Evolutionary conservation across 192 early-diverging fungal species (phyloP).

Genomic region (Gonapodya sp.): DNA sequence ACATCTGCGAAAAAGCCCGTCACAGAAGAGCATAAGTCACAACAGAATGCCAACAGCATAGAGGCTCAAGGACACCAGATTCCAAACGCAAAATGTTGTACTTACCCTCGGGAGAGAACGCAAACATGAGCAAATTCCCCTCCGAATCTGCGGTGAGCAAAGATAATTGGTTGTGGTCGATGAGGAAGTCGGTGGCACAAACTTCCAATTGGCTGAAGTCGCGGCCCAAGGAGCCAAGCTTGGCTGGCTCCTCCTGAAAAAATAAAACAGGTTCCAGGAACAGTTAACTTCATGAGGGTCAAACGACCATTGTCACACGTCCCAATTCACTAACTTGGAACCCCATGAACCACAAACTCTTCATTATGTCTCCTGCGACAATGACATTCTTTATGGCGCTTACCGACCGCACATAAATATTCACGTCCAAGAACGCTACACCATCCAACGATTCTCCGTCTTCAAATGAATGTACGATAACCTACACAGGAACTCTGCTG

Average conservation of each 20-base stretch:
- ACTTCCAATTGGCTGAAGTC: constrained; percentile 75
- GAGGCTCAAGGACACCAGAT: too few relatives aligned
- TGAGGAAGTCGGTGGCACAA: constrained; percentile 61
- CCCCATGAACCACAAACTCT: constrained; percentile 80
- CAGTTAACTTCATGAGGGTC: constrained; percentile 13
- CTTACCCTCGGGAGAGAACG: constrained; percentile 81
- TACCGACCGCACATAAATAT: constrained; percentile 76
- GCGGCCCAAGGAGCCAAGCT: constrained; percentile 76
- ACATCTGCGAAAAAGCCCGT: constrained; percentile 63
- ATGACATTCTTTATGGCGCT: constrained; percentile 79
- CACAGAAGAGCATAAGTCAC: too few relatives aligned
- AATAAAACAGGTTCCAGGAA: constrained; percentile 5
- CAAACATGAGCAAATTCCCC: constrained; percentile 69
- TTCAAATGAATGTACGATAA: constrained; percentile 78
- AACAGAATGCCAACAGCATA: too few relatives aligned
- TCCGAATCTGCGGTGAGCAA: constrained; percentile 78
- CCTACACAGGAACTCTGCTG: constrained; percentile 23
- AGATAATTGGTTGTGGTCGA: constrained; percentile 59
- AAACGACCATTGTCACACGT: background rate
- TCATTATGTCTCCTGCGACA: constrained; percentile 74
- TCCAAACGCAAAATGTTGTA: too few relatives aligned
- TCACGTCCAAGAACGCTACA: constrained; percentile 90
- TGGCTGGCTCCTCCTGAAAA: constrained; percentile 76
- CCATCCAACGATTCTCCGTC: constrained; percentile 64
- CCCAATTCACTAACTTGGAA: constrained; percentile 60